These are phyloP conservation scores for Fusarium penzigii DNA, from an alignment of 2,329 filamentous ascomycete genomes.

Conservation along the genomic window DNA sequence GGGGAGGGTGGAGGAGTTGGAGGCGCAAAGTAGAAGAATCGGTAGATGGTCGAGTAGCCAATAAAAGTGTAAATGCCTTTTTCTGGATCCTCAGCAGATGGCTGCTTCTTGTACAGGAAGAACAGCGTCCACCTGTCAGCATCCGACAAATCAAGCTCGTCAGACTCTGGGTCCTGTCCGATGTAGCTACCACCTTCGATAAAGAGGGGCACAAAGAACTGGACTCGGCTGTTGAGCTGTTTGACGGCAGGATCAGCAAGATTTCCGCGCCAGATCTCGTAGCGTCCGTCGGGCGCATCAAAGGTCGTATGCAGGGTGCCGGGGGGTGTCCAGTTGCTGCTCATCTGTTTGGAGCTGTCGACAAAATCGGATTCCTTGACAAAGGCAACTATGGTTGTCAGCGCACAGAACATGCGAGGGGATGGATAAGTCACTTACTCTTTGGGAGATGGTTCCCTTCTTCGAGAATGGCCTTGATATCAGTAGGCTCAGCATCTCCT, in stretches of 20 bases:
- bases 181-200: conserved; percentile 91
- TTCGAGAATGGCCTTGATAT: conserved; percentile 66
- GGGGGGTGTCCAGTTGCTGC: conserved; percentile 65
- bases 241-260: conserved; percentile 70
- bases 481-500: conserved; percentile 67
- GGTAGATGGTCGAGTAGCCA: conserved; percentile 88
- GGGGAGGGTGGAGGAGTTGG: conserved; percentile 45
- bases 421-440: conserved; percentile 45
- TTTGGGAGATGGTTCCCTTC: conserved; percentile 68
- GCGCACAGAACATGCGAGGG: conserved; percentile 13
- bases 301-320: conserved; percentile 71
- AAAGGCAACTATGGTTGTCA: conserved; percentile 62
- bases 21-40: conserved; percentile 69
- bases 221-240: conserved; percentile 75
- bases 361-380: conserved; percentile 64
- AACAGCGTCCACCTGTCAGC: conserved; percentile 90
- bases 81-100: conserved; percentile 38
- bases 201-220: conserved; percentile 81
- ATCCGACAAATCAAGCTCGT: conserved; percentile 67
- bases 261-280: conserved; percentile 82
- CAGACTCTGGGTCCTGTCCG: conserved; percentile 44
- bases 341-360: conserved; percentile 49
- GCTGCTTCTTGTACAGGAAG: conserved; percentile 73
- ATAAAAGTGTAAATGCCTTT: conserved; percentile 74
- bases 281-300: conserved; percentile 60